phyloP scores from a whole-genome alignment of 768 basidiomycete genomes.

The Pisolithus sp. region DNA sequence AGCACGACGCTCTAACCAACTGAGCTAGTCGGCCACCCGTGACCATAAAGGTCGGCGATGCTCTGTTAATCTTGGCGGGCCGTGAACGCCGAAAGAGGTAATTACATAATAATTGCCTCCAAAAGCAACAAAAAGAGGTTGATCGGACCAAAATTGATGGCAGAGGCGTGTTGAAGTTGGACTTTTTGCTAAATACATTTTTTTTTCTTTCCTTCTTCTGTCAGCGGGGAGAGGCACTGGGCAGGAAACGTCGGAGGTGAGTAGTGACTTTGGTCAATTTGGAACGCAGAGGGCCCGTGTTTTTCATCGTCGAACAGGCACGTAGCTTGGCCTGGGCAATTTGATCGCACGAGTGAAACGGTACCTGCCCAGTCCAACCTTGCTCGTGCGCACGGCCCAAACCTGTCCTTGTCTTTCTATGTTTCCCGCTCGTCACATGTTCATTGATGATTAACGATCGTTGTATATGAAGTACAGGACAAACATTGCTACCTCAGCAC shows the following conservation, averaged over 20 bases:
- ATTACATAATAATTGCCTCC: too few relatives aligned
- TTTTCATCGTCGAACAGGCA: neutral
- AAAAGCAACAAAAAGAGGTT: too few relatives aligned
- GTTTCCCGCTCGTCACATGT: neutral
- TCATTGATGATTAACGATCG: neutral
- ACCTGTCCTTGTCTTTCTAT: neutral
- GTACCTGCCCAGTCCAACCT: too few relatives aligned
- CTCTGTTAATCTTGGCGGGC: too few relatives aligned
- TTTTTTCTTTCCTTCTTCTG: too few relatives aligned
- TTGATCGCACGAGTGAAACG: too few relatives aligned
- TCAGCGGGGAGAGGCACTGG: neutral
- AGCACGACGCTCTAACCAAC: constrained; percentile 92
- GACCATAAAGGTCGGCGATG: neutral
- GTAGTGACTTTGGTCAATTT: neutral
- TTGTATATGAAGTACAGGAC: neutral
- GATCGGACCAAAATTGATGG: too few relatives aligned
- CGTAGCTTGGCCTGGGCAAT: too few relatives aligned
- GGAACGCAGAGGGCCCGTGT: neutral
- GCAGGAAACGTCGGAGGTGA: neutral
- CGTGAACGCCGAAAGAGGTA: too few relatives aligned
- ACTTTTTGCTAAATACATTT: neutral
- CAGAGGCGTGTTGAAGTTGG: neutral
- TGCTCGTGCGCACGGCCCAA: too few relatives aligned
- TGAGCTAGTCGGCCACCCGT: constrained; percentile 75
- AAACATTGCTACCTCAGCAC: too few relatives aligned